Conservation (phyloP, 345 rosid genomes). For the Populus alba region DNA sequence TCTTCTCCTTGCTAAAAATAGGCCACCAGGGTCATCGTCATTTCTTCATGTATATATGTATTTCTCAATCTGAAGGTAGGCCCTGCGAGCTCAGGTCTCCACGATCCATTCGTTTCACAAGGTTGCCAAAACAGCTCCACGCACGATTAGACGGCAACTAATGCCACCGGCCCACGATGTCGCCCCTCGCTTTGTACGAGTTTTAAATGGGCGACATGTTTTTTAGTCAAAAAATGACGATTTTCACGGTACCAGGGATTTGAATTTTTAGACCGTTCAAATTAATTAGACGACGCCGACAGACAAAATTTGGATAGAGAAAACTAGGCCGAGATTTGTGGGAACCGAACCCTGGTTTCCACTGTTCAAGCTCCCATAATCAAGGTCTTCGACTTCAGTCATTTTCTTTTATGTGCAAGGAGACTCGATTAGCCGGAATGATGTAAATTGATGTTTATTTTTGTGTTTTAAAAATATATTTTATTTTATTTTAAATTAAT, state of each 20-base stretch:
- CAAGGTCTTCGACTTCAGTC: background rate
- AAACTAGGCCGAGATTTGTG: constrained; percentile 15
- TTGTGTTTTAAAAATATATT: too few relatives aligned
- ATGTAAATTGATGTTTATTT: too few relatives aligned
- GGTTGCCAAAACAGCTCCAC: background rate
- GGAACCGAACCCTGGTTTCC: background rate
- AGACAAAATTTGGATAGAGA: background rate
- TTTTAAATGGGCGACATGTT: background rate
- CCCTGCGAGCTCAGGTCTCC: background rate
- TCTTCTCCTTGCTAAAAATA: background rate
- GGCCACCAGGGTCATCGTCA: background rate
- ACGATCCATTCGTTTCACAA: background rate
- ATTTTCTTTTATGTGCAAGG: too few relatives aligned
- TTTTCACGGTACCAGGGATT: background rate
- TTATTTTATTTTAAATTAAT: too few relatives aligned
- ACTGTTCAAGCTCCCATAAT: background rate
- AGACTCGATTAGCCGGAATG: too few relatives aligned
- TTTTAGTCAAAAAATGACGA: constrained; percentile 3
- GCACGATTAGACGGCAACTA: background rate
- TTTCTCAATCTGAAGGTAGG: background rate
- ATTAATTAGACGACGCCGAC: background rate
- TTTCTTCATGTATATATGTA: background rate
- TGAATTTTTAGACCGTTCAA: background rate
- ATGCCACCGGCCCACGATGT: background rate
- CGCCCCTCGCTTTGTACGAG: background rate